Base-by-base conservation (phyloP, 2,329 filamentous ascomycete genomes). In the Fusarium sp. region DNA sequence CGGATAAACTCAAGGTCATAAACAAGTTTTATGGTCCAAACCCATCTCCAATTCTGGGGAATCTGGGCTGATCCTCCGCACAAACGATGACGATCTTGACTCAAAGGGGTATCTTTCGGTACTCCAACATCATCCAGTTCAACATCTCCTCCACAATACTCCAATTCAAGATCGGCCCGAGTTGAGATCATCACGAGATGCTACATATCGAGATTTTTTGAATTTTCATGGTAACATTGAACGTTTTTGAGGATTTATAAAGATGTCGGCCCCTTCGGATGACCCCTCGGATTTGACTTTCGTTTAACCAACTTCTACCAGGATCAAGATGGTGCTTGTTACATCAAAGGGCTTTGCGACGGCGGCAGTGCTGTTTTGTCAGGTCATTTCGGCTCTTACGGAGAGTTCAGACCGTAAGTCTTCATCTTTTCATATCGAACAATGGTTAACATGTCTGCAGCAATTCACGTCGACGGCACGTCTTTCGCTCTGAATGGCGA, bases 401-500 rank as follows among this genome's bases (percentile, higher is more conserved):
- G 27, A 52, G n/a, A 52, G 10, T 13, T 68, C 65, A 14, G 5
- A 4, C 4, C 50, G 65, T 64, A n/a, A 15, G 64, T 63, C 31
- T 11, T 39, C 13, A 11, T 20, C 8, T 25, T 38, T 22, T 36
- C 22, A 39, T 4, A 9, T 9, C 17, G 4, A 52, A 9, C 9
- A 11, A 17, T 12, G 15, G 17, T n/a, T 71, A 18, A 73, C 38
- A n/a, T 25, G 10, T 13, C 33, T 18, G 2, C 31, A 89, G 88
- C 84, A 45, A 84, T 90, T 57, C 82, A 81, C 22, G 86, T 86
- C 20, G 80, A 88, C 12, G 88, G 87, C 12, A 85, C 81, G 2
- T 85, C 85, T n/a, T 91, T 91, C 70, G 84, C 87, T 4, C 81
- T 91, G 44, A 87, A 88, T 29, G 88, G 87, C 33, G 80, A 86